Evolutionary conservation across 768 basidiomycete genomes (phyloP).

Genomic region (Boletus rubroflammeus): DNA sequence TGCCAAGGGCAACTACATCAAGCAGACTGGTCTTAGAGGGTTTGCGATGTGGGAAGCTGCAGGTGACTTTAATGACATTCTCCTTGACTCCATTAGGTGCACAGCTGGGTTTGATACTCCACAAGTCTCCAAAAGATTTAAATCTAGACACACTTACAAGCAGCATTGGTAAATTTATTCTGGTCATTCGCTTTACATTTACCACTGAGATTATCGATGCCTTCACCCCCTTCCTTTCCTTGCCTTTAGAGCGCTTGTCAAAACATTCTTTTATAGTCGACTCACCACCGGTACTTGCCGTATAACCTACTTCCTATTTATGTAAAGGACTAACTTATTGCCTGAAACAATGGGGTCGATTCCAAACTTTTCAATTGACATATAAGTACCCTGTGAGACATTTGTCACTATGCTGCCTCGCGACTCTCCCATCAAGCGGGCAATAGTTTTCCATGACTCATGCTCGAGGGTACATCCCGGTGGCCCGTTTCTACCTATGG

Average conservation of each 20-base stretch:
- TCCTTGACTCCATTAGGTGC: conserved; percentile 52
- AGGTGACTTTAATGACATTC: conserved; percentile 57
- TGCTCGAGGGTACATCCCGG: background rate
- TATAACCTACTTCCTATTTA: background rate
- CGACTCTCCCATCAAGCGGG: background rate
- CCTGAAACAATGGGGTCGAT: background rate
- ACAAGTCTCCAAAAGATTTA: background rate
- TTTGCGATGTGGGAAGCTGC: conserved; percentile 74
- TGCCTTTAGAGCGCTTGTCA: background rate
- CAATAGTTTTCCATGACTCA: too few relatives aligned
- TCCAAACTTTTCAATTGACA: background rate
- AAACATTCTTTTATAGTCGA: background rate
- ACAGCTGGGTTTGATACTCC: conserved; percentile 2
- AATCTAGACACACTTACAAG: background rate
- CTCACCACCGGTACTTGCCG: background rate
- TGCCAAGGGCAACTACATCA: conserved; percentile 61
- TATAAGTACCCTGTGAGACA: background rate
- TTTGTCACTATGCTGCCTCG: background rate
- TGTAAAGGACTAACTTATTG: background rate
- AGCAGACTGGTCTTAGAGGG: conserved; percentile 49
- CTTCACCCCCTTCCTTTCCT: background rate
- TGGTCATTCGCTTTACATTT: background rate
- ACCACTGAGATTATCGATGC: background rate
- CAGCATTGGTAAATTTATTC: background rate
- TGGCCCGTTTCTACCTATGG: background rate